Conservation (phyloP, 305 asterid genomes). For the Fraxinus latifolia region DNA sequence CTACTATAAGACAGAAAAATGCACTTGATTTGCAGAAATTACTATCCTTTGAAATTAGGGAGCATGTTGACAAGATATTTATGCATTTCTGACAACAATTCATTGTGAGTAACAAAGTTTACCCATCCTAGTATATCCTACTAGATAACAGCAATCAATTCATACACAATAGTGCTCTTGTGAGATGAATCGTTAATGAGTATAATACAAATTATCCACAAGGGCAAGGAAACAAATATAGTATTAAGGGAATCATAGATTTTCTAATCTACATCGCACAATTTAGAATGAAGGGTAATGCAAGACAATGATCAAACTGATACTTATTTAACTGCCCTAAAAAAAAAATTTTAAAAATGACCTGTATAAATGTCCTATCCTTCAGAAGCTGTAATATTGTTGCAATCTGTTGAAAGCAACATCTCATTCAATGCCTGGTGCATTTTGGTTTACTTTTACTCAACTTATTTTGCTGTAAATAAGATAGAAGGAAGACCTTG, state of each 20-base stretch:
- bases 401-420: neutral
- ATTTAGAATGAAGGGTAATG: neutral
- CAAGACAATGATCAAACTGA: neutral
- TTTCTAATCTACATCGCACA: neutral
- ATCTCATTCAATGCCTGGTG: neutral
- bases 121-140: neutral
- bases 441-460: constrained; percentile 9
- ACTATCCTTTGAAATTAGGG: neutral
- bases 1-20: neutral
- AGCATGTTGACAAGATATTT: neutral
- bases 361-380: neutral
- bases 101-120: neutral
- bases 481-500: constrained; percentile 12
- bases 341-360: neutral
- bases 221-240: neutral
- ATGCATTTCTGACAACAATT: neutral
- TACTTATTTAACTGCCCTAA: neutral
- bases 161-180: neutral
- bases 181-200: neutral
- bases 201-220: neutral
- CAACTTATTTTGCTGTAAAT: constrained; percentile 6
- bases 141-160: neutral
- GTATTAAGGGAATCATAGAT: neutral
- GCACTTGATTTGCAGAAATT: neutral
- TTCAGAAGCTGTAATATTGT: neutral